A percentile compares a stretch with the other conserved stretches of the same genome.
These are phyloP conservation scores for Pinus albicaulis DNA, from an alignment of 75 land plant genomes.

Conservation along the genomic window DNA sequence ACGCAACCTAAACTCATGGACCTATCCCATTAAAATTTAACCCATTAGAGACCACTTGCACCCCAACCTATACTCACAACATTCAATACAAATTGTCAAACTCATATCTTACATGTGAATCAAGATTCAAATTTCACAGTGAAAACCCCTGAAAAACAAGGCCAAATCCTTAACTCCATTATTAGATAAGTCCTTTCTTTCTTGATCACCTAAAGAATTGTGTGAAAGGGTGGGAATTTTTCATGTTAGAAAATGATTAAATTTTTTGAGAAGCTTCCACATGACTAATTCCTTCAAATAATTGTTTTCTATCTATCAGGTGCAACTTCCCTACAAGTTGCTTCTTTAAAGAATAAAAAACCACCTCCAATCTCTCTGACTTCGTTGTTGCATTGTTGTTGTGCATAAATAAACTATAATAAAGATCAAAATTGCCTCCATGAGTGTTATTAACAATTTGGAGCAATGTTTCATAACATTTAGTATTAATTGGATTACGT, in stretches of 20 bases:
- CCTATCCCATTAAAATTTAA: too few species aligned
- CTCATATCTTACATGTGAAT: too few species aligned
- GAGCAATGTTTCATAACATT: slow-evolving; percentile 79
- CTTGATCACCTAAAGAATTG: too few species aligned
- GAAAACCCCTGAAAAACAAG: too few species aligned
- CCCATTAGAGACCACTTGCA: too few species aligned
- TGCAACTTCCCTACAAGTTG: slow-evolving; percentile 64
- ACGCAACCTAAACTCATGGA: too few species aligned
- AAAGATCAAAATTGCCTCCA: slow-evolving; percentile 85
- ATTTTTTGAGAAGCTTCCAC: neutral
- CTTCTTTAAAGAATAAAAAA: slow-evolving; percentile 63
- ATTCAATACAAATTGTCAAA: too few species aligned
- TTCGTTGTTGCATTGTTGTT: slow-evolving; percentile 80
- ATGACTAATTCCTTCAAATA: slow-evolving; percentile 22
- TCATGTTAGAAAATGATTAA: neutral
- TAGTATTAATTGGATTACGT: slow-evolving; percentile 72
- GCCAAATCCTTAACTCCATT: too few species aligned
- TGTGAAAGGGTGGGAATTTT: neutral
- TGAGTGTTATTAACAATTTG: slow-evolving; percentile 63
- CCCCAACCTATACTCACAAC: too few species aligned
- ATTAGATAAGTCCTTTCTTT: too few species aligned
- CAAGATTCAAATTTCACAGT: too few species aligned
- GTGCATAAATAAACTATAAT: slow-evolving; percentile 90
- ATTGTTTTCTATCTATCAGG: slow-evolving; percentile 48
- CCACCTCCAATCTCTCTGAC: slow-evolving; percentile 64